phyloP scores from a whole-genome alignment of 495 filamentous ascomycete species.

The Neurospora sp. region DNA sequence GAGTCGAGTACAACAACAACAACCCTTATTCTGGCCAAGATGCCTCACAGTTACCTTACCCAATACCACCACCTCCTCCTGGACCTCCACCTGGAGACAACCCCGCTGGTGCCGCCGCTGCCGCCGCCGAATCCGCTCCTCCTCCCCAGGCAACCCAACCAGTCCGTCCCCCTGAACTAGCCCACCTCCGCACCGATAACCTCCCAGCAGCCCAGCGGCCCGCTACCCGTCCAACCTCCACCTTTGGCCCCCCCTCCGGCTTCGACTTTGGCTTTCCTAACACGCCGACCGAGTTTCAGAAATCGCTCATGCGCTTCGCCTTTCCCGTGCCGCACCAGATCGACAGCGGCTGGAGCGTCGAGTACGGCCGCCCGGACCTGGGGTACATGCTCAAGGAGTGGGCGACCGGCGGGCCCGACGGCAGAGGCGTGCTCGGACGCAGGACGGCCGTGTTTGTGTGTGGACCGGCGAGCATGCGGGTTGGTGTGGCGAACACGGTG shows the following conservation, averaged over 20 bases:
- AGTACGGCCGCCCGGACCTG: conserved; percentile 87
- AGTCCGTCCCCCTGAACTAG: conserved; percentile 36
- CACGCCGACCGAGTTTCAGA: conserved; percentile 69
- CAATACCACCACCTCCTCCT: neutral
- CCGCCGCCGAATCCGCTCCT: neutral
- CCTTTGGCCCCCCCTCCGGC: conserved; percentile 36
- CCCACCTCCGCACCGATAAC: conserved; percentile 40
- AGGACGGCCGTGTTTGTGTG: conserved; percentile 91
- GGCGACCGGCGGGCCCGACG: conserved; percentile 49
- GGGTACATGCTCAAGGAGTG: conserved; percentile 72
- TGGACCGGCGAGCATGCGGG: conserved; percentile 76
- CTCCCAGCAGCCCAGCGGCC: conserved; percentile 17
- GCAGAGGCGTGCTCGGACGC: conserved; percentile 59
- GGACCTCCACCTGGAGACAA: neutral
- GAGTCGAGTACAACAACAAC: conserved; percentile 4
- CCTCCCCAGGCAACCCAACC: conserved; percentile 3
- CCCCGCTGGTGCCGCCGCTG: neutral
- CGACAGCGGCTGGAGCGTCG: conserved; percentile 76
- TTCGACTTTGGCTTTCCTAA: conserved; percentile 71
- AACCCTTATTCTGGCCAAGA: neutral
- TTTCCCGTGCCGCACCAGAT: conserved; percentile 57
- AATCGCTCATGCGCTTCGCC: conserved; percentile 77
- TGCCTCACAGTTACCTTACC: neutral
- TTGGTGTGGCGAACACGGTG: conserved; percentile 75
- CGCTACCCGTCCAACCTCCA: conserved; percentile 26